Base-by-base conservation (phyloP, 768 basidiomycete species). In the Boletus subcaerulescens region DNA sequence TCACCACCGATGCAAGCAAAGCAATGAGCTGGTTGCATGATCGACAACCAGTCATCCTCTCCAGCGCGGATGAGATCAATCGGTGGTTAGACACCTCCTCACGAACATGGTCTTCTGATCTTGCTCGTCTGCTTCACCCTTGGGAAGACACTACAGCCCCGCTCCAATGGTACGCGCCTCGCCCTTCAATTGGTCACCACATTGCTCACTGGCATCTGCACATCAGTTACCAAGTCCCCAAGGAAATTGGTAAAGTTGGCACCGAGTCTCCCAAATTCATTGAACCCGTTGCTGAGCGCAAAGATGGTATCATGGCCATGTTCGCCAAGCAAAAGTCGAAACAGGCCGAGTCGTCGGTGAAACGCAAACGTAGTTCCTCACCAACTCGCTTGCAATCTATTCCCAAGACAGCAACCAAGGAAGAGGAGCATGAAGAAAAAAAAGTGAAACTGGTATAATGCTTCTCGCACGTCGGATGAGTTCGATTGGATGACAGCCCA, bases 161-260 rank as follows among this genome's bases (percentile, higher is more conserved):
- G 9, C 74, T 96, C 1, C 82, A 87, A 56, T 93, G 89, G 90
- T 92, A 58, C 46, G 82, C 72, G 14, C 35, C 29, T 17, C 9
- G 40, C 44, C 18, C 3, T 31, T 35, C 11, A 22, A 26, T 29
- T 41, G 10, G 12, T 33, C 5, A 5, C 39, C 14, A 10, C 11
- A 9, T 42, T 24, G 5, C 40, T 56, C 45, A 61, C 29, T 29
- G 29, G 29, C 8, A 29, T 29, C 15, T 5, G 26, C 5, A n/a
- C 17, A 38, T 3, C 58, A 95, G 93, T 64, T 97, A 95, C 65
- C 83, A 82, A 53, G 95, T 97, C 1, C 91, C 91, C 0, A 83
- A 82, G 60, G 95, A 97, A 74, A 85, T 97, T 0, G 95, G 94
- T 0, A 95, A 89, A 71, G 89, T 98, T 4, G 91, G 92, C 9